Evolutionary conservation across 2,329 filamentous ascomycete genomes (phyloP), one percentile per base, ranked within the genome.

Genomic region (Alternaria dauci): DNA sequence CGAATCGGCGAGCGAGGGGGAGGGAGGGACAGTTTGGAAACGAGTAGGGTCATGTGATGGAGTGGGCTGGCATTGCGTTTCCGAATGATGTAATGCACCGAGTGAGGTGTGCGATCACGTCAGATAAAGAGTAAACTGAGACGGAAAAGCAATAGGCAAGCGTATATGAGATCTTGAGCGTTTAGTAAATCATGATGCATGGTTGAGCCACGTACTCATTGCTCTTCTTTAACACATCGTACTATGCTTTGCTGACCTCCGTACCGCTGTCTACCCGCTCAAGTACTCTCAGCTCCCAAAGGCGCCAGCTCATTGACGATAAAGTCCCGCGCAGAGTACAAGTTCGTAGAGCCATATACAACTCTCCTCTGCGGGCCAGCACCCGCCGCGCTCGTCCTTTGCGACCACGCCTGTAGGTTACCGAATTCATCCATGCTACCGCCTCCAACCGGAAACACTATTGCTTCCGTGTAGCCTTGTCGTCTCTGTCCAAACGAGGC

Each of bases 381-480:
- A 50, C 81, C 76, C 6, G 82, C 80, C 14, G 88, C 88, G 48
- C 85, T 84, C 48, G 92, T 93, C 66, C 94, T 86, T 77, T 88
- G 88, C 5, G 94, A 93, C 95, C 95, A 99, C 75, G 98, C 95
- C 76, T 97, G 93, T 76, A 99, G 78, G 79, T 99, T 99, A 20
- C 46, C 46, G n/a, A 50, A 50, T 32, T 99, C 95, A 71, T 99
- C 95, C 92, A 99, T 98, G 76, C 93, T 97, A 42, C 95, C 95
- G 47, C 96, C 95, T 4, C 95, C 95, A 3, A 80, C 93, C 0
- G 92, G 94, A 75, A 97, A 97, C n/a, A 97, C 92, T 55, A 97
- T 90, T 1, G 93, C 92, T 73, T 97, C 94, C 50, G 88, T 91
- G 79, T 94, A 97, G 0, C 92, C 93, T 73, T 97, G 94, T 55